phyloP scores from a whole-genome alignment of 106 monocot species.

The Ottelia alismoides region DNA sequence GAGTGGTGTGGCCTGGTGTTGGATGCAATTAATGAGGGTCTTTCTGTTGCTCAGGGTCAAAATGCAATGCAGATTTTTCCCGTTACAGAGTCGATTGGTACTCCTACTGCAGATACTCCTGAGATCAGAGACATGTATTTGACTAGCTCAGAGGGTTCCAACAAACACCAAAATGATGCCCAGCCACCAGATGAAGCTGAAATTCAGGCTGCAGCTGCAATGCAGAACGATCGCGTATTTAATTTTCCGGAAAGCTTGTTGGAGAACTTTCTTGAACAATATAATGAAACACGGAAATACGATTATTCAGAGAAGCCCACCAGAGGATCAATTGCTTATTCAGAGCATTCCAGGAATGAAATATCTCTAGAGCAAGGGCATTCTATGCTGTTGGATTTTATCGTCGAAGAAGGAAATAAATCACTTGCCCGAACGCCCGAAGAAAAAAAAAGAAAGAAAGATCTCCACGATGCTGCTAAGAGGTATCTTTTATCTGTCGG shows the following conservation, averaged over 20 bases:
- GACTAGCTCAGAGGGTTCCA: too few relatives aligned
- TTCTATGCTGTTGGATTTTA: slow-evolving; percentile 6
- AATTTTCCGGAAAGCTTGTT: too few relatives aligned
- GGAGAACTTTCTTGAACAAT: too few relatives aligned
- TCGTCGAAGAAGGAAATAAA: not conserved
- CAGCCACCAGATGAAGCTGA: too few relatives aligned
- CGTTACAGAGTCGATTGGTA: not conserved
- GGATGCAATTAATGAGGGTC: slow-evolving; percentile 27
- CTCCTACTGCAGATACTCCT: too few relatives aligned
- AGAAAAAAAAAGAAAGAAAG: not conserved
- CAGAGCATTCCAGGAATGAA: not conserved
- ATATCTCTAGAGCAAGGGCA: not conserved
- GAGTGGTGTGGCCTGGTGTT: slow-evolving; percentile 26
- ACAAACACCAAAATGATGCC: too few relatives aligned
- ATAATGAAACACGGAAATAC: too few relatives aligned
- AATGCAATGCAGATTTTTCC: not conserved
- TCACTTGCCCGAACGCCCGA: not conserved
- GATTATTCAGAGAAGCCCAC: too few relatives aligned
- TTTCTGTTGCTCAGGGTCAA: slow-evolving; percentile 16
- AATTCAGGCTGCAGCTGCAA: too few relatives aligned
- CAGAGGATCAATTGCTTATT: too few relatives aligned
- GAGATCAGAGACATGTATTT: too few relatives aligned
- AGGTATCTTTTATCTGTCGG: slow-evolving; percentile 10
- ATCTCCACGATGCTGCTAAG: slow-evolving; percentile 1
- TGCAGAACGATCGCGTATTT: too few relatives aligned